phyloP scores from a whole-genome alignment of 495 filamentous ascomycete species.

The Penicillium paradoxum region DNA sequence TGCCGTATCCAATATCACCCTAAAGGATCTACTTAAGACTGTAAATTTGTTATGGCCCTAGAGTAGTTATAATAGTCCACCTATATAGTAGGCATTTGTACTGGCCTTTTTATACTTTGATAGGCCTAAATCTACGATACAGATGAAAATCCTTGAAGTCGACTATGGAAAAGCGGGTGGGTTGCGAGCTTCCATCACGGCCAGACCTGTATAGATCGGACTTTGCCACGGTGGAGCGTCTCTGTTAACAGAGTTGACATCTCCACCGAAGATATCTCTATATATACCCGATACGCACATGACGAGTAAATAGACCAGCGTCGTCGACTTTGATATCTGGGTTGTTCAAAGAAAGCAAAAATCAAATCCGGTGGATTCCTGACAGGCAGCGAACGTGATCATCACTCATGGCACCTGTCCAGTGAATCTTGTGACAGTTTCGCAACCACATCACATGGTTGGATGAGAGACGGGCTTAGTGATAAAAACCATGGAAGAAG shows the following conservation, averaged over 20 bases:
- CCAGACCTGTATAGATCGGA: too few species aligned
- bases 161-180: too few species aligned
- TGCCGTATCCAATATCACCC: too few species aligned
- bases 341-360: background rate
- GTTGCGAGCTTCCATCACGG: too few species aligned
- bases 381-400: background rate
- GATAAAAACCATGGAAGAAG: background rate
- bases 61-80: too few species aligned
- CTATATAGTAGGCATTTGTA: too few species aligned
- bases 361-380: background rate
- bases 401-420: background rate
- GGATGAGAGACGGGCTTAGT: background rate
- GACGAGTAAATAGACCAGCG: background rate
- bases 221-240: too few species aligned
- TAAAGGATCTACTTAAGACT: too few species aligned
- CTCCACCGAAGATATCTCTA: background rate
- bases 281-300: background rate
- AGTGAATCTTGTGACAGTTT: background rate
- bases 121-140: too few species aligned
- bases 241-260: background rate
- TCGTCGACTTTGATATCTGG: slow-evolving; percentile 1
- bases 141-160: too few species aligned
- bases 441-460: background rate
- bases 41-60: too few species aligned
- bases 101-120: too few species aligned